These are phyloP conservation scores for Hsuehochloa calcarea DNA, from an alignment of 176 grass and related monocot species.

Conservation along the genomic window DNA sequence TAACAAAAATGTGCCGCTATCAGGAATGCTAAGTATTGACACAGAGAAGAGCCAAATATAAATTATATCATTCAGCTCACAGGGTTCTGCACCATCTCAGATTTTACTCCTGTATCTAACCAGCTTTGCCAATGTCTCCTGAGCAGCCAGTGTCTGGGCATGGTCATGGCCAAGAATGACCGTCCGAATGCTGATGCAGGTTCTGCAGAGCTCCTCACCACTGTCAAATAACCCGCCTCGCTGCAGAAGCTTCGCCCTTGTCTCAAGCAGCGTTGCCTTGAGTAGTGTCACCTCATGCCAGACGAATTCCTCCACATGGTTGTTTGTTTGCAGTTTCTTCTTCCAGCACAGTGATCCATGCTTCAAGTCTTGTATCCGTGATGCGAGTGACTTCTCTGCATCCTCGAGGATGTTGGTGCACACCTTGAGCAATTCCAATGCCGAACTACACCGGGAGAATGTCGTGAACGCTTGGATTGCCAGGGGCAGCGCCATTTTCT, in stretches of 20 bases:
- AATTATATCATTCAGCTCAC: not conserved
- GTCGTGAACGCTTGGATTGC: constrained; percentile 74
- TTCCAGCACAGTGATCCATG: constrained; percentile 68
- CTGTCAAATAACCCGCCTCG: constrained; percentile 77
- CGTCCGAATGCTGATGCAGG: constrained; percentile 87
- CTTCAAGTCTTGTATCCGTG: constrained; percentile 66
- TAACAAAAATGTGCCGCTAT: constrained; percentile 23
- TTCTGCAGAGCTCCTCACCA: constrained; percentile 80
- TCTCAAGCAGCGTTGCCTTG: constrained; percentile 82
- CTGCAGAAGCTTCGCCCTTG: constrained; percentile 80
- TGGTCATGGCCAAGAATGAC: constrained; percentile 90
- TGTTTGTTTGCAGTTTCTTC: constrained; percentile 63
- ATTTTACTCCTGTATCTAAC: constrained; percentile 88
- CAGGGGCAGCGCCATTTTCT: constrained; percentile 71
- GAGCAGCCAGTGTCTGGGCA: constrained; percentile 72
- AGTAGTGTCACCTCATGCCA: constrained; percentile 90
- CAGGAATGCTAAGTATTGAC: not conserved
- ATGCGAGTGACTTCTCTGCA: constrained; percentile 59
- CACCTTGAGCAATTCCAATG: constrained; percentile 86
- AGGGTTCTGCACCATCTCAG: constrained; percentile 26
- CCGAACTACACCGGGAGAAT: constrained; percentile 77
- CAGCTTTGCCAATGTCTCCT: constrained; percentile 81
- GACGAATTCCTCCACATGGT: constrained; percentile 62
- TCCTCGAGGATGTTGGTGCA: constrained; percentile 91
- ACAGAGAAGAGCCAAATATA: not conserved